phyloP scores from a whole-genome alignment of 116 monocot species.

The Cymodocea nodosa region DNA sequence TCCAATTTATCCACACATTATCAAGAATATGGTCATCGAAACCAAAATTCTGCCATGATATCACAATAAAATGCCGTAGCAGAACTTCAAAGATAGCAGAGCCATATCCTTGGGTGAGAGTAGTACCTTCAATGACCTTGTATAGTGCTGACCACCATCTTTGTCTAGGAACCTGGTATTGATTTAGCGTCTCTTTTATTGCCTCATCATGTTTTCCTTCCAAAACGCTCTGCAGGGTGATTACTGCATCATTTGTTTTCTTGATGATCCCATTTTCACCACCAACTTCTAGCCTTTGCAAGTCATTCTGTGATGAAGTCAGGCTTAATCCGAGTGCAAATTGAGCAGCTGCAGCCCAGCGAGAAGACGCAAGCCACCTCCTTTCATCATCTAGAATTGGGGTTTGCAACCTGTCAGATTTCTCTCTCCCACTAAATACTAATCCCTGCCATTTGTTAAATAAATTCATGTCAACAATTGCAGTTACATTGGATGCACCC shows the following conservation, averaged over 20 bases:
- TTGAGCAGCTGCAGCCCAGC: slow-evolving; percentile 79
- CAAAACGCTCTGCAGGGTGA: slow-evolving; percentile 69
- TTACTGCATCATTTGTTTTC: slow-evolving; percentile 82
- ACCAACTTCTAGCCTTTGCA: slow-evolving; percentile 36
- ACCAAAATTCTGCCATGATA: too few relatives aligned
- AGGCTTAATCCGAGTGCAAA: slow-evolving; percentile 65
- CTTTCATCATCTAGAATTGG: slow-evolving; percentile 28
- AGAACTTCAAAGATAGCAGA: too few relatives aligned
- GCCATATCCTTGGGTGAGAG: neutral
- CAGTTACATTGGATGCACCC: too few relatives aligned
- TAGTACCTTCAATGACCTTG: slow-evolving; percentile 76
- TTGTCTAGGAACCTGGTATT: slow-evolving; percentile 46
- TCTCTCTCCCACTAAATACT: slow-evolving; percentile 36
- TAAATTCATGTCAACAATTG: too few relatives aligned
- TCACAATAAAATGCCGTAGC: too few relatives aligned
- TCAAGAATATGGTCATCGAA: too few relatives aligned
- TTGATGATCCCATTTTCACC: slow-evolving; percentile 57
- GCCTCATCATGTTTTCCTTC: slow-evolving; percentile 65
- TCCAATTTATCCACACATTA: too few relatives aligned
- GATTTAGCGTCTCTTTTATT: slow-evolving; percentile 48
- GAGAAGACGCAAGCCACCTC: slow-evolving; percentile 64
- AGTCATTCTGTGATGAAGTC: slow-evolving; percentile 60
- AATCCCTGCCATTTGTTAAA: slow-evolving; percentile 21
- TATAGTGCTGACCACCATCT: slow-evolving; percentile 97
- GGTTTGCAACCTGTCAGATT: slow-evolving; percentile 26